Conservation (phyloP, 441 rosid species). For the Populus trichocarpa region DNA sequence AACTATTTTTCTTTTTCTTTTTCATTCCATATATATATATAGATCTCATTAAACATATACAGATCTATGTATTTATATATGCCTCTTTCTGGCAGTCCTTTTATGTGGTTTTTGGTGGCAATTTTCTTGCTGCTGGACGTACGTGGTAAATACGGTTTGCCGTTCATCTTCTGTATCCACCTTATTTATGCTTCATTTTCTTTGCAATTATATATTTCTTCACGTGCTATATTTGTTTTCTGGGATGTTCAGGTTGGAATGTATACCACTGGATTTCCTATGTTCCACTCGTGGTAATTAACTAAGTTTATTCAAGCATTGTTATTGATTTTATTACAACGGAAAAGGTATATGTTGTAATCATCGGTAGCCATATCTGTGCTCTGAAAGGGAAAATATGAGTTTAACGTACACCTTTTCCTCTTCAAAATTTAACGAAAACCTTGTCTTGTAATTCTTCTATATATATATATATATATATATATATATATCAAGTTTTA, state of each 20-base stretch:
- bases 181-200: neutral
- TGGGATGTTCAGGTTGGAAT: constrained; percentile 23
- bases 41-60: neutral
- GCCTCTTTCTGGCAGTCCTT: neutral
- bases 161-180: neutral
- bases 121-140: constrained; percentile 31
- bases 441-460: neutral
- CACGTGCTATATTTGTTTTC: neutral
- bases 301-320: neutral
- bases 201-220: too few relatives aligned
- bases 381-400: neutral
- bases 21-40: too few relatives aligned
- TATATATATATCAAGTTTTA: neutral
- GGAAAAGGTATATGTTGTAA: neutral
- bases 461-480: too few relatives aligned
- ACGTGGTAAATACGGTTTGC: constrained; percentile 7
- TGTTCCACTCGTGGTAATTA: constrained; percentile 29
- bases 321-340: neutral
- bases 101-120: neutral
- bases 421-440: neutral
- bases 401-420: neutral
- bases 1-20: neutral
- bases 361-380: neutral
- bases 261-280: constrained; percentile 26
- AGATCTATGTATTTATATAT: neutral